Conservation (phyloP, 257 asterid genomes). For the Haberlea rhodopensis region DNA sequence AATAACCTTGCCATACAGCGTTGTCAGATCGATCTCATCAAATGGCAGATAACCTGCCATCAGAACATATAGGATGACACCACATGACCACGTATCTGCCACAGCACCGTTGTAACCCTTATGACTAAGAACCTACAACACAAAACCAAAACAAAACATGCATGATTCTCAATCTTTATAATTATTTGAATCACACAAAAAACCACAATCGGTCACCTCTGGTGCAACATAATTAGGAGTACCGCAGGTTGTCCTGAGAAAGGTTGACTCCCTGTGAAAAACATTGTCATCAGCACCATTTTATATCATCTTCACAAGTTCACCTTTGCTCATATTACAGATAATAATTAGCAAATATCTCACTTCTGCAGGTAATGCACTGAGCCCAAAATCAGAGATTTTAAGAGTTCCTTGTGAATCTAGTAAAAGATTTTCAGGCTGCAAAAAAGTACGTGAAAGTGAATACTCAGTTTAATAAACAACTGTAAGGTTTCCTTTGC, state of each 20-base stretch:
- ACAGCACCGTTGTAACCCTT: slow-evolving; percentile 94
- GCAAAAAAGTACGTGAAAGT: slow-evolving; percentile 35
- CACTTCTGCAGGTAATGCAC: slow-evolving; percentile 88
- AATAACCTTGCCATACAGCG: slow-evolving; percentile 90
- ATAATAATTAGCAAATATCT: slow-evolving; percentile 20
- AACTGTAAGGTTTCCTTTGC: slow-evolving; percentile 1
- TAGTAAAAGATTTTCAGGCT: slow-evolving; percentile 96
- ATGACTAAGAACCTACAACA: slow-evolving; percentile 82
- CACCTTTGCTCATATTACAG: neutral
- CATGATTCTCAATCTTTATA: slow-evolving; percentile 7
- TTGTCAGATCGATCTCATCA: slow-evolving; percentile 94
- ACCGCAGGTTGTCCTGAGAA: slow-evolving; percentile 95
- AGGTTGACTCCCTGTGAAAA: slow-evolving; percentile 71
- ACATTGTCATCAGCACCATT: slow-evolving; percentile 32
- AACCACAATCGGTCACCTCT: slow-evolving; percentile 52
- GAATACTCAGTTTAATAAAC: slow-evolving; percentile 21
- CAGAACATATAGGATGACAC: slow-evolving; percentile 93
- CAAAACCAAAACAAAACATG: slow-evolving; percentile 24
- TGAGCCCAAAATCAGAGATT: slow-evolving; percentile 97
- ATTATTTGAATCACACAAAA: slow-evolving; percentile 18
- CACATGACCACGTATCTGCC: slow-evolving; percentile 98
- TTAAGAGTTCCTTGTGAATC: slow-evolving; percentile 93
- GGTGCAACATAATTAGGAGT: slow-evolving; percentile 99
- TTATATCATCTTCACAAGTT: neutral
- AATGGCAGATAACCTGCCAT: slow-evolving; percentile 97